Evolutionary conservation across 164 flowering plant species (phyloP).

Genomic region (Vitis amurensis): DNA sequence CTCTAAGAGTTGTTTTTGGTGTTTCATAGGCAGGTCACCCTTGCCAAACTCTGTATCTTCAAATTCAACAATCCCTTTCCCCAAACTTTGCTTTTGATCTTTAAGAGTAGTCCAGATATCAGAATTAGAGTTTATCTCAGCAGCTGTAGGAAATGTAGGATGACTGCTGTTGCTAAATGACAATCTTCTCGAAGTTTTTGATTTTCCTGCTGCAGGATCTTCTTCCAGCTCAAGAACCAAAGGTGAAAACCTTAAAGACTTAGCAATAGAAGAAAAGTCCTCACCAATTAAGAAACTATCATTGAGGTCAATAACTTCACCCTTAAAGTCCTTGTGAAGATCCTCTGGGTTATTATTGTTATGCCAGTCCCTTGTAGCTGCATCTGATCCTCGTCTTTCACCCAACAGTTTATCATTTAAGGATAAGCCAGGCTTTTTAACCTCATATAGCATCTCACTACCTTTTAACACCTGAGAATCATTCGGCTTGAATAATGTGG

Average conservation of each 20-base stretch:
- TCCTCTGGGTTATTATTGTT: conserved; percentile 18
- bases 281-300: conserved; percentile 21
- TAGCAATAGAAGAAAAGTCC: conserved; percentile 26
- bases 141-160: conserved; percentile 36
- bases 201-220: conserved; percentile 22
- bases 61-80: conserved; percentile 16
- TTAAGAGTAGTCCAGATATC: conserved; percentile 30
- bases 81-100: conserved; percentile 19
- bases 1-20: conserved; percentile 25
- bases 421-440: conserved; percentile 12
- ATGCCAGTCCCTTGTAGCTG: conserved; percentile 12
- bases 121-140: conserved; percentile 36
- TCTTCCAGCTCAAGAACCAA: conserved; percentile 26
- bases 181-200: conserved; percentile 32
- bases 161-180: conserved; percentile 33
- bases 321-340: conserved; percentile 29
- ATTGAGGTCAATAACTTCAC: conserved; percentile 57
- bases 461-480: conserved; percentile 22
- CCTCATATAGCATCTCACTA: conserved; percentile 23
- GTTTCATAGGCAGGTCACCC: conserved; percentile 17
- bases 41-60: conserved; percentile 17
- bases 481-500: conserved; percentile 14
- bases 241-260: conserved; percentile 17
- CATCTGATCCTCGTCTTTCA: conserved; percentile 24
- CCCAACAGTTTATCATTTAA: conserved; percentile 20